phyloP scores from a whole-genome alignment of 164 flowering plant species.

The Aristolochia californica region DNA sequence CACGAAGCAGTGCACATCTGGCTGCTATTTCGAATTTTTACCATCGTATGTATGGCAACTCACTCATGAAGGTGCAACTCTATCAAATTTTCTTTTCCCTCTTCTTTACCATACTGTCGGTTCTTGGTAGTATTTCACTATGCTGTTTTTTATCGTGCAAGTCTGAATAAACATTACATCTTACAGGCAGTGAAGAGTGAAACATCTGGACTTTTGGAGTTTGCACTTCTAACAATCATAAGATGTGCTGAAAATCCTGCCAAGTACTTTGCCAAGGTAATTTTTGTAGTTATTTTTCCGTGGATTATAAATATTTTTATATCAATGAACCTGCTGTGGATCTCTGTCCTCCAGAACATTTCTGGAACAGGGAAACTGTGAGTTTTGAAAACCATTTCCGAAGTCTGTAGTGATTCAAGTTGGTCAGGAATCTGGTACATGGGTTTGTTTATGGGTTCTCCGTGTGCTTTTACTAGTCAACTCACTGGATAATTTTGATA shows the following conservation, averaged over 20 bases:
- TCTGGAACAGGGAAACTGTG: no score
- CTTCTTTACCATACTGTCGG: neutral
- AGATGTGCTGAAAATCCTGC: constrained; percentile 58
- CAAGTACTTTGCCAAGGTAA: constrained; percentile 41
- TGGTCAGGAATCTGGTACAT: no score
- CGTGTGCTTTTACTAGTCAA: no score
- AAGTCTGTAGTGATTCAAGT: no score
- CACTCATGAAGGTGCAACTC: constrained; percentile 47
- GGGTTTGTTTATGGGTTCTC: no score
- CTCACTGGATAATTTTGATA: no score
- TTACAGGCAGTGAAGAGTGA: constrained; percentile 69
- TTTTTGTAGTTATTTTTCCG: neutral
- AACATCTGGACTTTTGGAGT: constrained; percentile 53
- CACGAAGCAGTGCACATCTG: constrained; percentile 66
- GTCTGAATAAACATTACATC: neutral
- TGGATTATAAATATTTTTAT: no score
- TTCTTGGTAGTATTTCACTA: neutral
- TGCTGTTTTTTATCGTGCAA: neutral
- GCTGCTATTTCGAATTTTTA: constrained; percentile 48
- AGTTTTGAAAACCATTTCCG: no score
- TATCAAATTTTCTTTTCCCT: no score
- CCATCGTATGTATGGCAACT: constrained; percentile 27
- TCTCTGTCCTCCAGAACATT: no score
- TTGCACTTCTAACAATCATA: constrained; percentile 49
- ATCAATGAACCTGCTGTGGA: no score